Evolutionary conservation across 441 rosid genomes (phyloP).

Genomic region (Populus hybrid): DNA sequence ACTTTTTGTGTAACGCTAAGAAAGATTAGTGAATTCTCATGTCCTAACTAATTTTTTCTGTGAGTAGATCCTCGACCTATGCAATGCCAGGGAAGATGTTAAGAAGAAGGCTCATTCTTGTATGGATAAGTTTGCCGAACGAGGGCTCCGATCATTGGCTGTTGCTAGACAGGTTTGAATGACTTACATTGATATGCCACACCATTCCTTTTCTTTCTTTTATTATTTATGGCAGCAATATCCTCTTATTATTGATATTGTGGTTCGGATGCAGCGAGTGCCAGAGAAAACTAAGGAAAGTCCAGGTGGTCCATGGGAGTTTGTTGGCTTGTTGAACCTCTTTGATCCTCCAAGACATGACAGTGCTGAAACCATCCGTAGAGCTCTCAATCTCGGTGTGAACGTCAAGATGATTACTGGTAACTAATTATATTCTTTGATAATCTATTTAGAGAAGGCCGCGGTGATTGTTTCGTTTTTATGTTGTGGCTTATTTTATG

Average conservation of each 20-base stretch:
- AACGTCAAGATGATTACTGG: conserved; percentile 99
- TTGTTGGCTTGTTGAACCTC: conserved; percentile 59
- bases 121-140: conserved; percentile 73
- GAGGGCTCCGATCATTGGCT: conserved; percentile 77
- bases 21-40: conserved; percentile 5
- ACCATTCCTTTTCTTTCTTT: background rate
- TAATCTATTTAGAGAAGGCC: background rate
- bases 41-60: conserved; percentile 10
- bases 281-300: conserved; percentile 66
- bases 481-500: conserved; percentile 4
- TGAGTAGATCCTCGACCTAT: conserved; percentile 59
- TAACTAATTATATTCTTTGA: conserved; percentile 16
- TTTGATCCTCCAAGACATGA: conserved; percentile 81
- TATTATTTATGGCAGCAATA: background rate
- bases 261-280: conserved; percentile 44
- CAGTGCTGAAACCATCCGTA: conserved; percentile 93
- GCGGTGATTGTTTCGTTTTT: background rate
- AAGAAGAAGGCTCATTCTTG: conserved; percentile 62
- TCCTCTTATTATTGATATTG: conserved; percentile 24
- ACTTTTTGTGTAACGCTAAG: background rate
- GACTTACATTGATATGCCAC: background rate
- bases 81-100: conserved; percentile 64
- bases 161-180: conserved; percentile 58
- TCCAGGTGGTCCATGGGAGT: conserved; percentile 63
- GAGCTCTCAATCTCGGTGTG: conserved; percentile 89